Percentiles rank a stretch among this genome's conserved stretches.
Conservation (phyloP, 2,329 filamentous ascomycete genomes). For the Xylaria sp. region DNA sequence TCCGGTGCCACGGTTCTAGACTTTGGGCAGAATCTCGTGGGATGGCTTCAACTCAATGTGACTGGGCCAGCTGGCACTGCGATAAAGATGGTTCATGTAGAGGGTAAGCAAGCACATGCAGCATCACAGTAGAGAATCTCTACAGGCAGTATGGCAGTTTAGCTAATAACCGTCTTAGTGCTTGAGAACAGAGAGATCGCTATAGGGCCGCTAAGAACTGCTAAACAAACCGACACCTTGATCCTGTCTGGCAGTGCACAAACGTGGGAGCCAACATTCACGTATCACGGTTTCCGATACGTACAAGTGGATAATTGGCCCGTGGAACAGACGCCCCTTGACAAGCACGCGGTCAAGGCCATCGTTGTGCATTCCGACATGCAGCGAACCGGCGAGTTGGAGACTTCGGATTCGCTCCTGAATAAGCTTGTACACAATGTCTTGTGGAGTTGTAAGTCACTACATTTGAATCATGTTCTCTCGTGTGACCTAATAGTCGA, state of each 20-base stretch:
- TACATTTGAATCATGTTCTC: background rate
- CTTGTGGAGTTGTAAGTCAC: slow-evolving; percentile 57
- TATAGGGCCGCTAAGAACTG: slow-evolving; percentile 43
- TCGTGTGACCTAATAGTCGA: background rate
- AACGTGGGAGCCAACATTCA: slow-evolving; percentile 61
- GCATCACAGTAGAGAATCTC: background rate
- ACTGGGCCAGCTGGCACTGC: slow-evolving; percentile 51
- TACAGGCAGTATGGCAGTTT: background rate
- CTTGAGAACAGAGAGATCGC: slow-evolving; percentile 57
- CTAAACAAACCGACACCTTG: slow-evolving; percentile 40
- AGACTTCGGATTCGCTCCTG: slow-evolving; percentile 61
- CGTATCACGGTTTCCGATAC: slow-evolving; percentile 63
- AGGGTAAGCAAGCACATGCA: slow-evolving; percentile 49
- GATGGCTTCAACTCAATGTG: slow-evolving; percentile 50
- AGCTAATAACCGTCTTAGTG: slow-evolving; percentile 49
- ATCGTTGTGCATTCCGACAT: slow-evolving; percentile 64
- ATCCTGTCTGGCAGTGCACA: slow-evolving; percentile 55
- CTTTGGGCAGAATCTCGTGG: slow-evolving; percentile 61
- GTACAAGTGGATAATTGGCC: slow-evolving; percentile 57
- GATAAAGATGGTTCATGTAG: slow-evolving; percentile 62
- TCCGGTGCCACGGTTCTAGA: slow-evolving; percentile 60
- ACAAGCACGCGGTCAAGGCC: slow-evolving; percentile 47
- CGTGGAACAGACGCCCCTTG: slow-evolving; percentile 38
- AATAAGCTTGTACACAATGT: slow-evolving; percentile 66
- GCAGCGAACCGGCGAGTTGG: slow-evolving; percentile 59